phyloP scores from a whole-genome alignment of 306 rosid species.

The Cicer bijugum region DNA sequence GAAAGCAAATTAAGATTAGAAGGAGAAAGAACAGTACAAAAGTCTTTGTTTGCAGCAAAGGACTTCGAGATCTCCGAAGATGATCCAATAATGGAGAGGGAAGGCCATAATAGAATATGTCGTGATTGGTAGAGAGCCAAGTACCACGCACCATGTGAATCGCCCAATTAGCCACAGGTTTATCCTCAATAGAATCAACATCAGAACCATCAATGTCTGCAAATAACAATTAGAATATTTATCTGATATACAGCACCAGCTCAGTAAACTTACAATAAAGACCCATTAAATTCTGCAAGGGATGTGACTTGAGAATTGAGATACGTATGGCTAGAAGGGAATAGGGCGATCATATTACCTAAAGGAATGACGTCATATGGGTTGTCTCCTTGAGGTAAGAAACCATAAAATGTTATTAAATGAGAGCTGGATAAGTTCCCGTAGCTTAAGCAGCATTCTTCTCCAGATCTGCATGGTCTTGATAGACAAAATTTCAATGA shows the following conservation, averaged over 20 bases:
- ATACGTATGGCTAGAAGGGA: conserved; percentile 18
- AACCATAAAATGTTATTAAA: conserved; percentile 77
- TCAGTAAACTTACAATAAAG: conserved; percentile 40
- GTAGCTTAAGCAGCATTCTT: conserved; percentile 81
- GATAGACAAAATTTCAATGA: conserved; percentile 83
- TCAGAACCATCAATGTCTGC: conserved; percentile 59
- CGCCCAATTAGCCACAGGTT: conserved; percentile 44
- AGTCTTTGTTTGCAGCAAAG: conserved; percentile 52
- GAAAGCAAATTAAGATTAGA: neutral
- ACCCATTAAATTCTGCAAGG: conserved; percentile 41
- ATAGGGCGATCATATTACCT: conserved; percentile 55
- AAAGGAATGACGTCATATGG: conserved; percentile 72
- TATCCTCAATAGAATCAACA: conserved; percentile 49
- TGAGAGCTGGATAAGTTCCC: conserved; percentile 81
- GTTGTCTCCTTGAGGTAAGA: conserved; percentile 86
- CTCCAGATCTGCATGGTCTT: conserved; percentile 82
- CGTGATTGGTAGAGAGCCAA: conserved; percentile 67
- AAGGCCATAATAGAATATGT: conserved; percentile 67
- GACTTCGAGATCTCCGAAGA: conserved; percentile 58
- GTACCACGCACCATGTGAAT: conserved; percentile 89
- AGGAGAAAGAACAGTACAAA: conserved; percentile 55
- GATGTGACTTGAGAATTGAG: neutral
- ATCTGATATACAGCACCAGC: conserved; percentile 42
- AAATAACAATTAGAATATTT: conserved; percentile 41
- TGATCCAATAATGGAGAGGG: conserved; percentile 76